Percentiles rank a stretch among this genome's conserved stretches.
These are phyloP conservation scores for Fusarium gaditjirri DNA, from an alignment of 2,329 filamentous ascomycete genomes.

Conservation along the genomic window DNA sequence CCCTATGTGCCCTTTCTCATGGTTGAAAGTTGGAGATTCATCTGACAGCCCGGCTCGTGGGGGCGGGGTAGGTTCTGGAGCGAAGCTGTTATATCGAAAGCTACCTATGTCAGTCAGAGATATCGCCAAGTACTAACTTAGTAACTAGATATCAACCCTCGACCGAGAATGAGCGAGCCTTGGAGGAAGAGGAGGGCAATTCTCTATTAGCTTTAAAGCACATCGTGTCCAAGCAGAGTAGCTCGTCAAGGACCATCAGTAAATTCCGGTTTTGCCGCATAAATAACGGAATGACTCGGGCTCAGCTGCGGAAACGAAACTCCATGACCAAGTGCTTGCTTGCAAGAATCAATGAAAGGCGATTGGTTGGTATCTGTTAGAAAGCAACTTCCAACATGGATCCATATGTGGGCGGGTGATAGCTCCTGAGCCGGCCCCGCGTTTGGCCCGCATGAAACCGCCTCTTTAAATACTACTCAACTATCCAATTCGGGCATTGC, in stretches of 20 bases:
- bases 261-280: background rate
- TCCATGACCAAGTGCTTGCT: background rate
- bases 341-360: constrained; percentile 4
- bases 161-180: background rate
- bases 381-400: constrained; percentile 3
- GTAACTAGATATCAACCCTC: background rate
- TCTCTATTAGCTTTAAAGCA: background rate
- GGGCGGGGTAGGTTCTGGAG: constrained; percentile 14
- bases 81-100: background rate
- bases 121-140: background rate
- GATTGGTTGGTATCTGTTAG: constrained; percentile 4
- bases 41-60: constrained; percentile 2
- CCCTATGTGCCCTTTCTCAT: background rate
- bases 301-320: constrained; percentile 14
- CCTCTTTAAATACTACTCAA: constrained; percentile 3
- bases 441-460: constrained; percentile 35
- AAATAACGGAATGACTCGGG: constrained; percentile 17
- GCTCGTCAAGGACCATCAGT: background rate
- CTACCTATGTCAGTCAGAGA: background rate
- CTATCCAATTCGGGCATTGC: background rate
- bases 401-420: background rate
- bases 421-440: constrained; percentile 12
- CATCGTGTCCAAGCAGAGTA: background rate
- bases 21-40: constrained; percentile 21
- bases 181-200: background rate